phyloP scores from a whole-genome alignment of 768 basidiomycete genomes.

The Chlorophyllum brunneum region DNA sequence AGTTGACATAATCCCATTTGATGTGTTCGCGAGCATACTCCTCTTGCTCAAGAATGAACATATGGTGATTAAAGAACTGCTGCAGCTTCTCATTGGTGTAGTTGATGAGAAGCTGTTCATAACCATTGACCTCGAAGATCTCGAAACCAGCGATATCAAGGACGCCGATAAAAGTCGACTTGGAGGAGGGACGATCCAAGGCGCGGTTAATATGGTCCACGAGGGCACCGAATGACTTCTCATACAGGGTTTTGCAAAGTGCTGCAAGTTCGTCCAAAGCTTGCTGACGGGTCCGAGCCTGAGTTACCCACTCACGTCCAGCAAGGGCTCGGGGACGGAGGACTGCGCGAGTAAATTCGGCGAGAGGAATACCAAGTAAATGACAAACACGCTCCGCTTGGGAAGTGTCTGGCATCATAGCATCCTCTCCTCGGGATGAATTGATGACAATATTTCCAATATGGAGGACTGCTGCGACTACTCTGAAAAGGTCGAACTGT shows the following conservation, averaged over 20 bases:
- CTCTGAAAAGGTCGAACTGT: slow-evolving; percentile 90
- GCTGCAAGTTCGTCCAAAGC: slow-evolving; percentile 90
- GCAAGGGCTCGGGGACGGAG: slow-evolving; percentile 89
- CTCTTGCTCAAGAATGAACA: slow-evolving; percentile 99
- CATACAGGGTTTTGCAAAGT: slow-evolving; percentile 93
- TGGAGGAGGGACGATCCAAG: slow-evolving; percentile 87
- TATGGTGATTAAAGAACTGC: slow-evolving; percentile 98
- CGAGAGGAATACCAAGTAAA: slow-evolving; percentile 81
- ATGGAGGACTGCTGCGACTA: slow-evolving; percentile 91
- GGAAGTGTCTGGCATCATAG: slow-evolving; percentile 70
- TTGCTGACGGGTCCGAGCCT: slow-evolving; percentile 87
- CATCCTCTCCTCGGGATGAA: slow-evolving; percentile 75
- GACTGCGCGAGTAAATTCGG: slow-evolving; percentile 86
- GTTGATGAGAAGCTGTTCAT: slow-evolving; percentile 98
- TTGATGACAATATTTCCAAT: slow-evolving; percentile 90
- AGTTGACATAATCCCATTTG: slow-evolving; percentile 97
- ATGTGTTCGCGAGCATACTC: slow-evolving; percentile 96
- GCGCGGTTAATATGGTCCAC: slow-evolving; percentile 96
- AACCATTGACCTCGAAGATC: slow-evolving; percentile 91
- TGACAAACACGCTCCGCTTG: slow-evolving; percentile 91
- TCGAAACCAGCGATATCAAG: slow-evolving; percentile 99
- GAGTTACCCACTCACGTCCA: slow-evolving; percentile 95
- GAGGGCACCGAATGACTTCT: slow-evolving; percentile 91
- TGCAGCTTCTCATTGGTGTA: slow-evolving; percentile 98
- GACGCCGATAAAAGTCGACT: slow-evolving; percentile 95